A percentile compares a stretch with the other conserved stretches of the same genome.
Evolutionary conservation across 352 stramenopile genomes (phyloP).

Genomic region (Phytophthora sansomeana): DNA sequence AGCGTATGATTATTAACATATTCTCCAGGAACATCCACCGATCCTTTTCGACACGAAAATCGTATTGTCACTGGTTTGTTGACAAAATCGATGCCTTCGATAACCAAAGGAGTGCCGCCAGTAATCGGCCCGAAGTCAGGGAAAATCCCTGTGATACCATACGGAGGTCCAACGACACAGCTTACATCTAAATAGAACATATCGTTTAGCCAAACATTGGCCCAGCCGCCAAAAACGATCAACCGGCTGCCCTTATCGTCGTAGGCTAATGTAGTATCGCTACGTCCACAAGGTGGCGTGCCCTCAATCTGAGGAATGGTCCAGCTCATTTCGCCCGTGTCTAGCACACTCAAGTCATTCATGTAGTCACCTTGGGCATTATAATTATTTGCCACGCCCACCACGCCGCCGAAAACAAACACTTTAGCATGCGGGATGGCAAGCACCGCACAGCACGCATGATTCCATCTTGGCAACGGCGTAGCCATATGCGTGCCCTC

Average conservation of each 20-base stretch:
- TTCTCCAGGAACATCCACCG: conserved; percentile 89
- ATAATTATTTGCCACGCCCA: conserved; percentile 91
- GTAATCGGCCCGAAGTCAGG: conserved; percentile 94
- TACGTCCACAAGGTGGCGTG: conserved; percentile 82
- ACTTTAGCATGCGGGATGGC: conserved; percentile 97
- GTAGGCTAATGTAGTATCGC: conserved; percentile 95
- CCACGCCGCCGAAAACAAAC: conserved; percentile 97
- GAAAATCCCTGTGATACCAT: conserved; percentile 93
- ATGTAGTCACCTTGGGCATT: conserved; percentile 83
- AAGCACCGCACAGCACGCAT: conserved; percentile 92
- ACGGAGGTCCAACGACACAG: conserved; percentile 95
- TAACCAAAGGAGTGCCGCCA: conserved; percentile 83
- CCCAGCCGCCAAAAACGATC: conserved; percentile 96
- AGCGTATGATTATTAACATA: conserved; percentile 93
- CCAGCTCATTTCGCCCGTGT: conserved; percentile 94
- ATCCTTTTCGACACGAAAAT: conserved; percentile 93
- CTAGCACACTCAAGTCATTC: conserved; percentile 93
- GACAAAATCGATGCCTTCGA: conserved; percentile 95
- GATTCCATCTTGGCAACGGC: conserved; percentile 94
- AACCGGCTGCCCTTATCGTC: conserved; percentile 92
- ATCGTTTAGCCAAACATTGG: conserved; percentile 94
- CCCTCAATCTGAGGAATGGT: conserved; percentile 82
- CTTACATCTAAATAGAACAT: conserved; percentile 93
- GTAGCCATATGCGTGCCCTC: conserved; percentile 79
- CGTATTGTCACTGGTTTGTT: conserved; percentile 83